These are phyloP conservation scores for Abortiporus biennis DNA, from an alignment of 1,284 basidiomycete species.

Conservation along the genomic window DNA sequence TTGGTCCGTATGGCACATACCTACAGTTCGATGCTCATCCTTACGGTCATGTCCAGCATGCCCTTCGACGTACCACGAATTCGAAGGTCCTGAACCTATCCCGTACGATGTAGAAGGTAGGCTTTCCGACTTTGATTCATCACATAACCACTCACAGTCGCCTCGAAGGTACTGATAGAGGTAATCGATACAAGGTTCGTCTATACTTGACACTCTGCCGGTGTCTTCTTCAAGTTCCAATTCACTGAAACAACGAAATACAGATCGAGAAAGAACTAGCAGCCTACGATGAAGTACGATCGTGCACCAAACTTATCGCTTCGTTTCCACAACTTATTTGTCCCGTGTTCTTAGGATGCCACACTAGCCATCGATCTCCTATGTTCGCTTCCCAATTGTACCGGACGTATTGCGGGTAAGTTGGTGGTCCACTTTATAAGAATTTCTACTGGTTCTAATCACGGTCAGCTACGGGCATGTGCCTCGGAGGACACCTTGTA, in stretches of 20 bases:
- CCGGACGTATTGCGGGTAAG: constrained; percentile 79
- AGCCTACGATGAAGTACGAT: constrained; percentile 76
- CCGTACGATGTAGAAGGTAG: constrained; percentile 81
- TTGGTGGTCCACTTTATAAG: too few species aligned
- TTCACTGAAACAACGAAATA: constrained; percentile 4
- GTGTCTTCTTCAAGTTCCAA: constrained; percentile 1
- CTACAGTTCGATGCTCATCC: constrained; percentile 2
- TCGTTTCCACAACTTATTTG: background rate
- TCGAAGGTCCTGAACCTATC: constrained; percentile 80
- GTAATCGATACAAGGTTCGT: constrained; percentile 83
- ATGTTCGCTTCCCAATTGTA: constrained; percentile 71
- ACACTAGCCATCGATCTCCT: constrained; percentile 74
- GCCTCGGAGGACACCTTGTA: constrained; percentile 79
- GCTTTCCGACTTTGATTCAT: constrained; percentile 6
- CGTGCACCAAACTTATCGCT: constrained; percentile 1
- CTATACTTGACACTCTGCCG: background rate
- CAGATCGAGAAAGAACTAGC: constrained; percentile 81
- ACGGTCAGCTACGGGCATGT: constrained; percentile 80
- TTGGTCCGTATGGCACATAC: constrained; percentile 39
- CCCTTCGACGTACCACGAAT: constrained; percentile 86
- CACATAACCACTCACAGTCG: background rate
- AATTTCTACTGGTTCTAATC: too few species aligned
- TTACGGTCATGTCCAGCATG: constrained; percentile 42
- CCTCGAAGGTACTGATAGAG: constrained; percentile 70
- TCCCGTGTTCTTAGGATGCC: constrained; percentile 50